Base-by-base conservation (phyloP, 2,329 filamentous ascomycete species). In the Penicillium sp. region DNA sequence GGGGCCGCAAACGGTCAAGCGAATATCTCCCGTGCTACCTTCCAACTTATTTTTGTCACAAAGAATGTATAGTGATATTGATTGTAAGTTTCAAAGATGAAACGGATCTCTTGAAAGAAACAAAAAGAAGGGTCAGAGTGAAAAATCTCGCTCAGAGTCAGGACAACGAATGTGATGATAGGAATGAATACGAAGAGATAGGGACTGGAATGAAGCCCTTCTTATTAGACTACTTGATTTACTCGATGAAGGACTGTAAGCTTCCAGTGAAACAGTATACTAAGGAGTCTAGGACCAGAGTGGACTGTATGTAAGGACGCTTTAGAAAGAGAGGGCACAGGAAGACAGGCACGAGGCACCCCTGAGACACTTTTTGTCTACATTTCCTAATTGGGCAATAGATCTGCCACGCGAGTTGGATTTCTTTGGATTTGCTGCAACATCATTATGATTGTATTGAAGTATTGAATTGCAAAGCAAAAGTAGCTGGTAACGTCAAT, bases 1-100 rank as follows among this genome's bases (percentile, higher is more conserved):
- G 57, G 47, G 62, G 39, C 58, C 59, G 61, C 56, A 61, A 64
- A 60, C 59, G 61, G 62, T 58, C 59, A 63, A 65, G 61, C 60
- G 61, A 65, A 57, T 47, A 58, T 58, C 55, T 48, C 56, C 54
- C 55, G 58, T 48, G 43, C 49, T 29, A 47, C 45, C 30, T 38
- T 13, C 7, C 18, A 38, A 5, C 29, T 23, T 52, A 52, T 47
- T 47, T 52, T n/a, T n/a, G 36, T 29, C 43, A 51, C 42, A 52
- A 52, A 52, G 50, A 52, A 52, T 52, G 50, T 39, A 23, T 23
- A n/a, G 26, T 14, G 35, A 39, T 48, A 18, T 51, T 26, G 23
- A 27, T 45, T 29, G 40, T 27, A 34, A 16, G 26, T 8, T 47
- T 26, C 27, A 45, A 41, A 19, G 16, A 48, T 43, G 34, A 39